Evolutionary conservation across 2,329 filamentous ascomycete genomes (phyloP), one percentile per base, ranked within the genome.

Genomic region (Arthroderma uncinatum): DNA sequence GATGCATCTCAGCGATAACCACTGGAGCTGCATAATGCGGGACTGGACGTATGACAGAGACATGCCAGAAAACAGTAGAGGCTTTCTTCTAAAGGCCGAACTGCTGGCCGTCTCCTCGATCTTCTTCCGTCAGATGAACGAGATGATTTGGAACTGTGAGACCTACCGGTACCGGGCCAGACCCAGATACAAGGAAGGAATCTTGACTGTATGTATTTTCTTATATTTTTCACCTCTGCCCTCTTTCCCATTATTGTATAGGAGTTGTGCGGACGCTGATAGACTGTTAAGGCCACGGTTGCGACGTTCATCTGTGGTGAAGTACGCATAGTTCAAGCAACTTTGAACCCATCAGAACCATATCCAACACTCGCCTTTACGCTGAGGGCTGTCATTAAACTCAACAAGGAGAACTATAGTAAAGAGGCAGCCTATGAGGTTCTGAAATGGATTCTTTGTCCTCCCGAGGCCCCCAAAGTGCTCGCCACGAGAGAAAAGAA

Each of bases 361-460:
- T 40, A 44, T 12, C 54, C 55, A 50, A 57, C 25, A 16, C 53
- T 62, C 16, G 53, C 33, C 7, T 59, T 52, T 19, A 58, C 57
- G n/a, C 36, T 62, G 50, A 55, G 59, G 40, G 59, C 44, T 47
- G 39, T 30, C 16, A 59, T 60, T 53, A 47, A 56, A 33, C 57
- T 62, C 8, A 36, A 42, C 36, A 36, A 37, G 8, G 39, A 58
- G 6, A 50, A 19, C n/a, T 60, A 62, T 28, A 30, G 60, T 54
- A 54, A 57, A 44, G n/a, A 57, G 9, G 19, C 44, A 33, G 60
- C 54, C 14, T 55, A 54, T 53, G 44, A 57, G 8, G 25, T 59
- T 39, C 3, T 62, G 55, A 47, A 62, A 48, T 60, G 58, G 60
- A 60, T 60, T 42, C 55, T 62, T 9, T 56, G 60, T 42, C 59